These are phyloP conservation scores for Metschnikowia peoriensis DNA, from an alignment of 805 yeast genomes.

Conservation along the genomic window DNA sequence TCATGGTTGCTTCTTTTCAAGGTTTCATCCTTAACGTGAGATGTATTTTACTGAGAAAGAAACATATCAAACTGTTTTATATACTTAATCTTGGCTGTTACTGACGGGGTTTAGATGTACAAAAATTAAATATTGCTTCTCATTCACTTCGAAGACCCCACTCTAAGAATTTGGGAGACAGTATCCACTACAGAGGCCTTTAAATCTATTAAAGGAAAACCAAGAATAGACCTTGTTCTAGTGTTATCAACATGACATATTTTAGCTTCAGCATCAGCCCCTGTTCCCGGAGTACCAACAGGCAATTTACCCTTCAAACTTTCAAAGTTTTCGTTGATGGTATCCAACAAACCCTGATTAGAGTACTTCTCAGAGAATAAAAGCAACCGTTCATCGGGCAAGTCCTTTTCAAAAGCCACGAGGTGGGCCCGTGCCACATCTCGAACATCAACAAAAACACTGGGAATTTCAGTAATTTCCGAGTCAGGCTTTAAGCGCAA, in stretches of 20 bases:
- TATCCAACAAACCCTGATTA: slow-evolving; percentile 32
- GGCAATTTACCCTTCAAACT: slow-evolving; percentile 43
- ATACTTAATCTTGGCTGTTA: no score
- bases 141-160: slow-evolving; percentile 39
- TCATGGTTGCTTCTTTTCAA: no score
- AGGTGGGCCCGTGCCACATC: slow-evolving; percentile 19
- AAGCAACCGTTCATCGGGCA: slow-evolving; percentile 15
- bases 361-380: slow-evolving; percentile 30
- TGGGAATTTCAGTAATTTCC: neutral
- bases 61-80: no score
- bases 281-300: slow-evolving; percentile 38
- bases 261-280: slow-evolving; percentile 21
- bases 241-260: slow-evolving; percentile 40
- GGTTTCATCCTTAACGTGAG: no score
- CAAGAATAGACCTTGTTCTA: slow-evolving; percentile 36
- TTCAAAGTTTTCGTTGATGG: slow-evolving; percentile 36
- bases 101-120: no score
- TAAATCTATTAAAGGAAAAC: slow-evolving; percentile 38
- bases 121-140: no score
- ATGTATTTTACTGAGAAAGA: no score
- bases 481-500: neutral
- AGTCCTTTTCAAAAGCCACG: slow-evolving; percentile 19
- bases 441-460: slow-evolving; percentile 17
- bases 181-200: slow-evolving; percentile 43
- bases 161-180: slow-evolving; percentile 34